Percentiles rank a stretch among this genome's conserved stretches.
These are phyloP conservation scores for Helminthosporium solani DNA, from an alignment of 2,329 filamentous ascomycete genomes.

Conservation along the genomic window DNA sequence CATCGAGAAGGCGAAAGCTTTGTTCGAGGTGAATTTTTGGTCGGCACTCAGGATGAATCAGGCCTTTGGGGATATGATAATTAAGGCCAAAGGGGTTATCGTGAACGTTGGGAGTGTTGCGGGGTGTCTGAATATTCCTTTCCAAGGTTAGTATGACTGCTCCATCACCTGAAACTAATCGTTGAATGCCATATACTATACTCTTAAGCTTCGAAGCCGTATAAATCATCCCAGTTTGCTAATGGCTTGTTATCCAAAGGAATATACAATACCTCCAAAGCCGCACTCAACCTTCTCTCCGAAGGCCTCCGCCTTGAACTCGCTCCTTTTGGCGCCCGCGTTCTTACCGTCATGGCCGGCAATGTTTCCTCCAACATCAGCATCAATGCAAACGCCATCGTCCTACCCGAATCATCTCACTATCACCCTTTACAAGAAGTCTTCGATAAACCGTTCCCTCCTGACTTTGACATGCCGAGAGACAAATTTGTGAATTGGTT, in stretches of 20 bases:
- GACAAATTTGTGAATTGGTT: not conserved
- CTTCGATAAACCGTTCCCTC: not conserved
- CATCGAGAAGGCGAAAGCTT: constrained; percentile 11
- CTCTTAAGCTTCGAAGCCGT: no score
- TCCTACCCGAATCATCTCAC: not conserved
- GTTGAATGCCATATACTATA: no score
- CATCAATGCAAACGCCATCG: not conserved
- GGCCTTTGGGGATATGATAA: constrained; percentile 33
- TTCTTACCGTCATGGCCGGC: constrained; percentile 17
- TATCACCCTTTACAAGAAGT: no score
- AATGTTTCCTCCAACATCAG: constrained; percentile 8
- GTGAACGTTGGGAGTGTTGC: constrained; percentile 14
- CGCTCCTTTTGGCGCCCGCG: constrained; percentile 16
- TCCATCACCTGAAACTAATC: not conserved
- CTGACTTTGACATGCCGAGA: no score
- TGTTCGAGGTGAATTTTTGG: constrained; percentile 44
- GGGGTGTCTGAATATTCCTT: constrained; percentile 1
- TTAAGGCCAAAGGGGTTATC: constrained; percentile 13
- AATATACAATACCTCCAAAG: constrained; percentile 39
- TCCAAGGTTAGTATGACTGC: constrained; percentile 4
- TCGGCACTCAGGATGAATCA: constrained; percentile 41
- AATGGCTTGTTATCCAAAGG: no score
- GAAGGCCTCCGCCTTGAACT: constrained; percentile 21
- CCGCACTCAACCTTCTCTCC: constrained; percentile 31
- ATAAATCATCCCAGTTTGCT: no score